Percentiles rank a stretch among this genome's conserved stretches.
Evolutionary conservation across 257 asterid genomes (phyloP).

Genomic region (Lycium barbarum): DNA sequence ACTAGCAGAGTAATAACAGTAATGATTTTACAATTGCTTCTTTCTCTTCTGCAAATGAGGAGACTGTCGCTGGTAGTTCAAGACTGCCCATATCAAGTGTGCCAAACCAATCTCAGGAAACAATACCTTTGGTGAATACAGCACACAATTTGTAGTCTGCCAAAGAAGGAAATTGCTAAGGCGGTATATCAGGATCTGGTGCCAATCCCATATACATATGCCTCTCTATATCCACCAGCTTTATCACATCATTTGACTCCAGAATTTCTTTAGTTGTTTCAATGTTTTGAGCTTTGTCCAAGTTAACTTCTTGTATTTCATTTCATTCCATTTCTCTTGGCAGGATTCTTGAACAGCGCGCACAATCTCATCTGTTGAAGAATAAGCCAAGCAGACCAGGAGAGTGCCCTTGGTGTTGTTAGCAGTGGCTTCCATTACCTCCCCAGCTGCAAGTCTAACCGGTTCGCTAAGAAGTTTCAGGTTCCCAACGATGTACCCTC

Average conservation of each 20-base stretch:
- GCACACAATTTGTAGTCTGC: conserved; percentile 70
- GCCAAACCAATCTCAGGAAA: conserved; percentile 84
- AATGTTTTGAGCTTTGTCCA: conserved; percentile 8
- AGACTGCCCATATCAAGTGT: conserved; percentile 74
- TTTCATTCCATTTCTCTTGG: conserved; percentile 37
- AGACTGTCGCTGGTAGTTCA: conserved; percentile 60
- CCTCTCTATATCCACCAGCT: conserved; percentile 64
- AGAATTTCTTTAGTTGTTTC: not conserved
- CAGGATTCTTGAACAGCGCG: conserved; percentile 63
- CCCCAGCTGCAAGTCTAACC: conserved; percentile 62
- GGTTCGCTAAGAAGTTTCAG: conserved; percentile 56
- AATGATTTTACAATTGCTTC: conserved; percentile 34
- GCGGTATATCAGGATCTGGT: conserved; percentile 73
- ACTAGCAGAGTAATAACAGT: not conserved
- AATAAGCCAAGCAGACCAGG: conserved; percentile 66
- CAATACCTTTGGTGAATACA: conserved; percentile 64
- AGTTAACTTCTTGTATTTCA: conserved; percentile 33
- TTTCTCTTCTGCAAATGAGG: conserved; percentile 58
- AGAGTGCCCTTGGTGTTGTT: conserved; percentile 51
- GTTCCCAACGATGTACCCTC: conserved; percentile 66
- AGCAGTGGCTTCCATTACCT: conserved; percentile 69
- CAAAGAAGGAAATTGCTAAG: conserved; percentile 81
- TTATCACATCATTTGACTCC: conserved; percentile 32
- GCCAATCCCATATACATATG: conserved; percentile 71
- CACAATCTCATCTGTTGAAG: conserved; percentile 77